phyloP scores from a whole-genome alignment of 1,284 basidiomycete genomes.

The Apiotrichum montevideense region DNA sequence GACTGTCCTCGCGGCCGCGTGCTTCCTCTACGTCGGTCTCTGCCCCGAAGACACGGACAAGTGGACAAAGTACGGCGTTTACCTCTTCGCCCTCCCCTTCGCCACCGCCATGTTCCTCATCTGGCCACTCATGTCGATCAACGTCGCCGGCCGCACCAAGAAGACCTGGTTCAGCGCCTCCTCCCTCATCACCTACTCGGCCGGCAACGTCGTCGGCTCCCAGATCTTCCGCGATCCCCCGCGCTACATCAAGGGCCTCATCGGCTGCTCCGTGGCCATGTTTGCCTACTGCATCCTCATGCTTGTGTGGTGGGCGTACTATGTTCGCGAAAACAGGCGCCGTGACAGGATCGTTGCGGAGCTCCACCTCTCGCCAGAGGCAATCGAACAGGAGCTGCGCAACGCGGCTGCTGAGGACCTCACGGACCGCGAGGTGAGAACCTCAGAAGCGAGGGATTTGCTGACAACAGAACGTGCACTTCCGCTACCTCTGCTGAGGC shows the following conservation, averaged over 20 bases:
- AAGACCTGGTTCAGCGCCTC: slow-evolving; percentile 20
- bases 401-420: slow-evolving; percentile 6
- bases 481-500: too few species aligned
- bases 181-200: slow-evolving; percentile 21
- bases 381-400: slow-evolving; percentile 1
- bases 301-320: slow-evolving; percentile 6
- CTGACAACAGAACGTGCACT: too few species aligned
- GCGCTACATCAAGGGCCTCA: slow-evolving; percentile 15
- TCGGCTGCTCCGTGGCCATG: slow-evolving; percentile 20
- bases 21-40: slow-evolving; percentile 24
- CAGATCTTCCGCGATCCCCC: slow-evolving; percentile 24
- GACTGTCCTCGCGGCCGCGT: slow-evolving; percentile 11
- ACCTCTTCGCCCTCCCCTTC: slow-evolving; percentile 16
- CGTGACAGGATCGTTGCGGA: not conserved
- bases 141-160: slow-evolving; percentile 30
- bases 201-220: slow-evolving; percentile 23
- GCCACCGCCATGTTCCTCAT: slow-evolving; percentile 23
- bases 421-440: slow-evolving; percentile 9
- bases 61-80: slow-evolving; percentile 24
- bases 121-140: slow-evolving; percentile 7
- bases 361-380: not conserved
- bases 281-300: slow-evolving; percentile 1
- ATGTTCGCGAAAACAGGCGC: slow-evolving; percentile 4
- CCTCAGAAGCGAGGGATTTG: too few species aligned
- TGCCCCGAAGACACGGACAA: slow-evolving; percentile 7